Evolutionary conservation across 805 yeast genomes (phyloP).

Genomic region (Suhomyces vadensis): DNA sequence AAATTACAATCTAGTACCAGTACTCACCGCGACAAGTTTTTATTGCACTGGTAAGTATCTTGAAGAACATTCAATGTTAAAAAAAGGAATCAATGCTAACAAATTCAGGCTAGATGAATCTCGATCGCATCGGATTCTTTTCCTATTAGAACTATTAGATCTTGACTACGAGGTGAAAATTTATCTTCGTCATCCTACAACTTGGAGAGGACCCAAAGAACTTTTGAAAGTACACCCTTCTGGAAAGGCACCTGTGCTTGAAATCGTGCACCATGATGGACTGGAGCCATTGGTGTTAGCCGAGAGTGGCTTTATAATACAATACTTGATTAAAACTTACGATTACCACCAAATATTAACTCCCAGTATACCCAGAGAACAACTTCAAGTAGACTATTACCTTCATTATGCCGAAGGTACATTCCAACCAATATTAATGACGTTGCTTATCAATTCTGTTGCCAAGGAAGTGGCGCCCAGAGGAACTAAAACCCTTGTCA

Average conservation of each 20-base stretch:
- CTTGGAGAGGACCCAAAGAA: conserved; percentile 42
- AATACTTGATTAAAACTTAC: conserved; percentile 36
- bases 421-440: conserved; percentile 49
- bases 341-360: conserved; percentile 30
- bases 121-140: conserved; percentile 59
- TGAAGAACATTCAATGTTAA: background rate
- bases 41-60: conserved; percentile 29
- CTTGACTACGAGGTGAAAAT: conserved; percentile 55
- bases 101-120: conserved; percentile 51
- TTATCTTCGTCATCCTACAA: conserved; percentile 50
- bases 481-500: conserved; percentile 47
- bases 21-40: conserved; percentile 20
- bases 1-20: background rate
- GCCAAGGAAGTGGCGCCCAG: conserved; percentile 49
- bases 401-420: conserved; percentile 65
- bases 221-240: conserved; percentile 56
- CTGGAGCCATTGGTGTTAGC: conserved; percentile 32
- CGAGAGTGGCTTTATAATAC: conserved; percentile 42
- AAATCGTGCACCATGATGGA: conserved; percentile 38
- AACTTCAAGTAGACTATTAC: conserved; percentile 50
- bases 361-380: conserved; percentile 24
- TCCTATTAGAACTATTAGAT: conserved; percentile 63
- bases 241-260: conserved; percentile 65
- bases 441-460: conserved; percentile 38
- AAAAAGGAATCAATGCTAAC: conserved; percentile 10